A percentile compares a stretch with the other conserved stretches of the same genome.
phyloP scores from a whole-genome alignment of 371 early-diverging fungal species.

The Cokeromyces recurvatus region DNA sequence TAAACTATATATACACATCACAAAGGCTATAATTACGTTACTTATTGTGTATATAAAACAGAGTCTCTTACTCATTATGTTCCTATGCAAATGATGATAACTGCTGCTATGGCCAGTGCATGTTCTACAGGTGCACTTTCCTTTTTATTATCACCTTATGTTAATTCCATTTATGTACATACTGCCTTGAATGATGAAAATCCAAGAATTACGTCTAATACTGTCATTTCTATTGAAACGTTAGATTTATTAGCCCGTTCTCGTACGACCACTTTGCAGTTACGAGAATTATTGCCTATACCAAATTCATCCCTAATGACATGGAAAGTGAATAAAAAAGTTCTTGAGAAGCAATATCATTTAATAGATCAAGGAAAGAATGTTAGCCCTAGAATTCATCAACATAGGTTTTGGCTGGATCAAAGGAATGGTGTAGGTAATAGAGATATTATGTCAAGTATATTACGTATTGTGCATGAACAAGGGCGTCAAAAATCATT shows the following conservation, averaged over 20 bases:
- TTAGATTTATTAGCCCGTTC: slow-evolving; percentile 31
- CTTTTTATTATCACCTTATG: slow-evolving; percentile 39
- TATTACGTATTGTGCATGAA: slow-evolving; percentile 33
- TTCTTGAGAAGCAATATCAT: slow-evolving; percentile 11
- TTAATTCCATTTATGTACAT: slow-evolving; percentile 33
- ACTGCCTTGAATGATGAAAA: neutral
- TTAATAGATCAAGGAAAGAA: slow-evolving; percentile 10
- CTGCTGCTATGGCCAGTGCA: slow-evolving; percentile 40
- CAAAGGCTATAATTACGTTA: too few relatives aligned
- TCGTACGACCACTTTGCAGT: slow-evolving; percentile 23
- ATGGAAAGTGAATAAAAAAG: slow-evolving; percentile 29
- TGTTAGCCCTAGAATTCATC: slow-evolving; percentile 14
- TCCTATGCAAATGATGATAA: slow-evolving; percentile 14
- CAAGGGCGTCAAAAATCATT: slow-evolving; percentile 14
- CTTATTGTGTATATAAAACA: slow-evolving; percentile 12
- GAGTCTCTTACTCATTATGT: slow-evolving; percentile 32
- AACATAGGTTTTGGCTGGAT: slow-evolving; percentile 44
- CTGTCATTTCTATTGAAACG: slow-evolving; percentile 37
- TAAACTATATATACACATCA: slow-evolving; percentile 6
- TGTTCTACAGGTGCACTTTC: slow-evolving; percentile 46
- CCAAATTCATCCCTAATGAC: slow-evolving; percentile 25
- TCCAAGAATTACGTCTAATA: slow-evolving; percentile 30
- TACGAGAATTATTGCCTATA: slow-evolving; percentile 27
- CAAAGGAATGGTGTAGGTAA: slow-evolving; percentile 33
- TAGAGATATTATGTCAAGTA: slow-evolving; percentile 27